These are phyloP conservation scores for Colletotrichum sidae DNA, from an alignment of 2,329 filamentous ascomycete genomes.

Conservation along the genomic window DNA sequence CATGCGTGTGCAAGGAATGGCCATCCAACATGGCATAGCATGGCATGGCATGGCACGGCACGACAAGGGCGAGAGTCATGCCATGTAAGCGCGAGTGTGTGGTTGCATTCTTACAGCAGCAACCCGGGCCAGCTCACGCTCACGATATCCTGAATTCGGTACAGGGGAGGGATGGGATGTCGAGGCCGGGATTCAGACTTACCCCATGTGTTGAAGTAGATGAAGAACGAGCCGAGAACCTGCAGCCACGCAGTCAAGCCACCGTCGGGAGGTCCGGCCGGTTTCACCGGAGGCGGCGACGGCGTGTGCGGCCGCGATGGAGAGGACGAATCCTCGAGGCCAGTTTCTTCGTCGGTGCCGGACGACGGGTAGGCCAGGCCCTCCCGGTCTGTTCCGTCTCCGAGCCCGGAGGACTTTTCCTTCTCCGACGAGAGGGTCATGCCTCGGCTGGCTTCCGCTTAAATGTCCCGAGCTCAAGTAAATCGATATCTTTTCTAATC, in stretches of 20 bases:
- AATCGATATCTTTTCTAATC: no score
- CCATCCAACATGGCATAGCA: no score
- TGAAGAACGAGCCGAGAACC: conserved; percentile 58
- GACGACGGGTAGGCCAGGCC: conserved; percentile 1
- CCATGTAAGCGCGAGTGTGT: no score
- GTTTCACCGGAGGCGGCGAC: conserved; percentile 6
- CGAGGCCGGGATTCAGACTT: conserved; percentile 8
- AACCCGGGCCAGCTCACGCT: no score
- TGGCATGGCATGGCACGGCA: no score
- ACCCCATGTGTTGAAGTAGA: conserved; percentile 59
- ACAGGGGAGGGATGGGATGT: neutral
- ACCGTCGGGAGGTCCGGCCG: conserved; percentile 40
- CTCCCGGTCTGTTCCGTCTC: conserved; percentile 1
- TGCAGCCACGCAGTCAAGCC: conserved; percentile 59
- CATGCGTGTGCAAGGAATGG: no score
- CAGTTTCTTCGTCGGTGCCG: conserved; percentile 23
- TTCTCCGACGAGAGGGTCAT: conserved; percentile 22
- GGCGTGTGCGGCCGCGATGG: neutral
- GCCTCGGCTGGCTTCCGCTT: neutral
- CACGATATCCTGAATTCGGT: no score
- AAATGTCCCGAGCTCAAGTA: no score
- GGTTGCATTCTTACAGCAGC: no score
- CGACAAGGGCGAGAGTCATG: no score
- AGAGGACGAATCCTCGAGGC: conserved; percentile 2
- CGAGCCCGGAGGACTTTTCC: conserved; percentile 11